Conservation (phyloP, 148 eudicot species). For the Pouteria glomerata region DNA sequence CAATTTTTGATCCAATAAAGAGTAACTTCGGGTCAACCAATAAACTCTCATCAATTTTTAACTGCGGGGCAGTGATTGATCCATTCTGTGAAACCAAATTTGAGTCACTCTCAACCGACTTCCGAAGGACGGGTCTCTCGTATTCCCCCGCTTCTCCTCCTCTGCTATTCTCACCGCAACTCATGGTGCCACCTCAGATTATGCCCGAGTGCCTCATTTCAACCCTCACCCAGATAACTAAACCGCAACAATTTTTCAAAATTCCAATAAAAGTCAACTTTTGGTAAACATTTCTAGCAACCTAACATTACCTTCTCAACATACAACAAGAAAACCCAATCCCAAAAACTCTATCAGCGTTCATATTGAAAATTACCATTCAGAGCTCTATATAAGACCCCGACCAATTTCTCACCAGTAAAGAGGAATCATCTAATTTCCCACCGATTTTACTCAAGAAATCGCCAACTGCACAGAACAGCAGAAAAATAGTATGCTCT, state of each 20-base stretch:
- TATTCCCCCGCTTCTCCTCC: conserved; percentile 22
- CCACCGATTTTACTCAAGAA: neutral
- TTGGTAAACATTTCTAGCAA: neutral
- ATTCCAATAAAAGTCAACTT: neutral
- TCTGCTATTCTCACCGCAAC: conserved; percentile 35
- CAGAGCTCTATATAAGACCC: neutral
- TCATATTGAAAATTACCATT: neutral
- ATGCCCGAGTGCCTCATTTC: conserved; percentile 36
- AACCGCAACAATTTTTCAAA: neutral
- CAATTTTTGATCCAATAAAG: conserved; percentile 73
- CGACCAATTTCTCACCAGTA: too few relatives aligned
- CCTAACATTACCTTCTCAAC: conserved; percentile 2
- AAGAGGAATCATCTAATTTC: neutral
- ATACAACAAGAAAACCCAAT: neutral
- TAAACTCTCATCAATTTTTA: conserved; percentile 60
- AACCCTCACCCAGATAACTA: neutral
- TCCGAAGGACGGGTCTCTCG: conserved; percentile 9
- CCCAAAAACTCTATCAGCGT: neutral
- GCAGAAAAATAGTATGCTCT: neutral
- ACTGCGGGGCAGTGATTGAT: conserved; percentile 28
- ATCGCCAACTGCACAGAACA: neutral
- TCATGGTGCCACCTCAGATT: conserved; percentile 43
- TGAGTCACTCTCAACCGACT: conserved; percentile 24
- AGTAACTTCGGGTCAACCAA: conserved; percentile 74
- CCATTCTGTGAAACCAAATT: conserved; percentile 40